A percentile compares a stretch with the other conserved stretches of the same genome.
Evolutionary conservation across 106 monocot genomes (phyloP).

Genomic region (Dendrobium officinale): DNA sequence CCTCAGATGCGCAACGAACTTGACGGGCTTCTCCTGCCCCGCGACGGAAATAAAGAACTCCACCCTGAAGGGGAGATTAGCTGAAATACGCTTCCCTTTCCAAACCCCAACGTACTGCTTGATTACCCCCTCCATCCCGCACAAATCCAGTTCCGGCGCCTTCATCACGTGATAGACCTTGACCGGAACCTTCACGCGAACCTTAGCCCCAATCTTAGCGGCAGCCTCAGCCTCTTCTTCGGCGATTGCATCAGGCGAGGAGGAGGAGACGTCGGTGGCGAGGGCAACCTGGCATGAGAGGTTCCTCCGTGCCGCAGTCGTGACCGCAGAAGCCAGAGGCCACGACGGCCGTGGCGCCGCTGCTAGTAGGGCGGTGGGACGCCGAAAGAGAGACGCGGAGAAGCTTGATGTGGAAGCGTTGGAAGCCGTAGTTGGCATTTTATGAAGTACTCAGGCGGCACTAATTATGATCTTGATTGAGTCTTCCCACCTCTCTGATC

Average conservation of each 20-base stretch:
- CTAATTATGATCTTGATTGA: not conserved
- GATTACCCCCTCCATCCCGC: conserved; percentile 66
- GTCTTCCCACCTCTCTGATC: not conserved
- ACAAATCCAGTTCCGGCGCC: conserved; percentile 61
- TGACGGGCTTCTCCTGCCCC: conserved; percentile 40
- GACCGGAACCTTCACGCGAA: conserved; percentile 61
- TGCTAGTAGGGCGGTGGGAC: not conserved
- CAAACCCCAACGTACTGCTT: conserved; percentile 84
- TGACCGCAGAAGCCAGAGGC: not conserved
- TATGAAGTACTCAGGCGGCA: not conserved
- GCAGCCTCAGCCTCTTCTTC: conserved; percentile 36
- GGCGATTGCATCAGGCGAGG: conserved; percentile 11
- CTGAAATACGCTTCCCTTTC: conserved; percentile 80
- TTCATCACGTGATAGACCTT: conserved; percentile 73
- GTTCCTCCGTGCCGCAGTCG: not conserved
- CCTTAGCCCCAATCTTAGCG: conserved; percentile 45
- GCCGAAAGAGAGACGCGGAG: not conserved
- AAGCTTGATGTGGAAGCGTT: not conserved
- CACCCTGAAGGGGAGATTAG: conserved; percentile 79
- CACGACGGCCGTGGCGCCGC: not conserved
- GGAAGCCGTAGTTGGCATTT: not conserved
- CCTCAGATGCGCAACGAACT: conserved; percentile 71
- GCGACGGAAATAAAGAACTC: conserved; percentile 52
- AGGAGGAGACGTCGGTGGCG: conserved; percentile 26
- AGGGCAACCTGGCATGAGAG: conserved; percentile 41